Base-by-base conservation (phyloP, 257 asterid species). In the Fraxinus americana region DNA sequence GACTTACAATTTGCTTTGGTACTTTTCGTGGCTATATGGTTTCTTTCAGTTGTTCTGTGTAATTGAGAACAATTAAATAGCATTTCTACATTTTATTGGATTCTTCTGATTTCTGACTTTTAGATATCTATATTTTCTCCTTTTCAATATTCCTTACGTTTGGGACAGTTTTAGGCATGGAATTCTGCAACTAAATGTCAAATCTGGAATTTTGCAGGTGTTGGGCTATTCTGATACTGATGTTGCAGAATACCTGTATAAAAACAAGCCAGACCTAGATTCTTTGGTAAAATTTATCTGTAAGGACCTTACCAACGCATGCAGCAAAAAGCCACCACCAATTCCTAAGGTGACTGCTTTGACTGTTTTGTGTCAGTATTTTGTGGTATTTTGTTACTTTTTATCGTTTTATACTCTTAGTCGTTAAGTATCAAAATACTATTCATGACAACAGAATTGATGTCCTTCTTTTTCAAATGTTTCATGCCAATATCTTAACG, bases 201-300 rank as follows among this genome's bases (percentile, higher is more conserved):
- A 48, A 30, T 67, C 36, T 76, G 75, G 29, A 48, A 39, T 82
- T 39, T 71, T 86, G 86, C 94, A 96, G 99, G 94, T 93, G 79
- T 79, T 96, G 91, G 99, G 98, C 34, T 93, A 93, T 87, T 89
- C 92, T 43, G 98, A 96, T 79, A 93, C 98, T 1, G 99, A 96
- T 89, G 94, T 82, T 78, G 99, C 99, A 39, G 99, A 96, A 83
- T 89, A 90, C 84, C 67, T 96, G 39, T 96, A 87, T 39, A 90
- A 85, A 72, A 87, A 80, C 67, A 92, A 87, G 74, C 97, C 98
- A 59, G 80, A 82, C 78, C 84, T 89, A 65, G 85, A 89, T 74
- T 83, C 95, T 74, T 83, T 93, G 83, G 86, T 82, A 21, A 90
- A 81, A 72, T 93, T 80, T 77, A 86, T 91, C 48, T 96, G 99